Evolutionary conservation across 2,329 filamentous ascomycete genomes (phyloP).

Genomic region (Tolypocladium ovalisporum): DNA sequence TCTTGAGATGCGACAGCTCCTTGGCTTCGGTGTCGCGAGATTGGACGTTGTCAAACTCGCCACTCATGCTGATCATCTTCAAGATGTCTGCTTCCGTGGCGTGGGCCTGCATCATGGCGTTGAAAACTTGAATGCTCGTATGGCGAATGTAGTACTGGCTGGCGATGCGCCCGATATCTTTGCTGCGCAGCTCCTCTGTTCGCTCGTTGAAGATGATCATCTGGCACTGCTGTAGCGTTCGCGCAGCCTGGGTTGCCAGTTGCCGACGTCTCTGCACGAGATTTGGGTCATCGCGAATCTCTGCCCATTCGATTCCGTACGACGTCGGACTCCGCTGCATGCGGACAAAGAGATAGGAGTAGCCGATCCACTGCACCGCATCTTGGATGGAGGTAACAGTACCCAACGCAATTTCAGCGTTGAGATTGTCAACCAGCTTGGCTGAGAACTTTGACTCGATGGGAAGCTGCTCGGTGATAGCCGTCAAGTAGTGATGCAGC

Average conservation of each 20-base stretch:
- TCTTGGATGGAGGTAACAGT: conserved; percentile 92
- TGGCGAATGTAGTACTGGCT: conserved; percentile 96
- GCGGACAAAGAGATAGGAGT: conserved; percentile 93
- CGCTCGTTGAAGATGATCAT: conserved; percentile 98
- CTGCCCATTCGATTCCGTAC: conserved; percentile 92
- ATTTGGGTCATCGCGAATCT: conserved; percentile 77
- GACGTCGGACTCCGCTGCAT: conserved; percentile 87
- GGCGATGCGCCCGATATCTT: conserved; percentile 91
- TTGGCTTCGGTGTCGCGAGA: conserved; percentile 82
- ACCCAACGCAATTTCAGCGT: conserved; percentile 85
- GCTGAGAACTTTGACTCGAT: conserved; percentile 96
- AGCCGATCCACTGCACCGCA: conserved; percentile 94
- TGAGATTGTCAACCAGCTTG: conserved; percentile 91
- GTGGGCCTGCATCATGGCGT: conserved; percentile 78
- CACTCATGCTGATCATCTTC: conserved; percentile 94
- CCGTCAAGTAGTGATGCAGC: conserved; percentile 78
- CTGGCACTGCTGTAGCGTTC: conserved; percentile 80
- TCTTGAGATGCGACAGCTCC: conserved; percentile 65
- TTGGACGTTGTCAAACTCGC: conserved; percentile 96
- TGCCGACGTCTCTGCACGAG: conserved; percentile 78
- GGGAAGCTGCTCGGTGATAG: conserved; percentile 89
- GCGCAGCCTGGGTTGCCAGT: conserved; percentile 78
- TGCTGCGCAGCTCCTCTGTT: conserved; percentile 85
- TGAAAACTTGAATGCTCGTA: conserved; percentile 91
- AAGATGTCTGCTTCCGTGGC: conserved; percentile 86